These are phyloP conservation scores for Ustilago esculenta DNA, from an alignment of 1,284 basidiomycete species.

Conservation along the genomic window DNA sequence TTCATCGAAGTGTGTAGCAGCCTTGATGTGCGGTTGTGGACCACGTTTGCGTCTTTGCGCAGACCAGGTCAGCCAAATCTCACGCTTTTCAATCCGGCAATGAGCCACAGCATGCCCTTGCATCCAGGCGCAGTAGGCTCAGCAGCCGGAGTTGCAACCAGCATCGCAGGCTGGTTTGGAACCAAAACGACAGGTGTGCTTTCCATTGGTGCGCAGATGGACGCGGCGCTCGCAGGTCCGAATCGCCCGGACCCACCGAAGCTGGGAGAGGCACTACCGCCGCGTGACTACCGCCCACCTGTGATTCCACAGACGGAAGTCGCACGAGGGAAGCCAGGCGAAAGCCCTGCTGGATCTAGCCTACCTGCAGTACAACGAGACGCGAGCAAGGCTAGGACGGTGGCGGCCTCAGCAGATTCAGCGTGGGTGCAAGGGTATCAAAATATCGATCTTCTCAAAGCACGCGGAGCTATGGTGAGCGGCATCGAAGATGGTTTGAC, in stretches of 20 bases:
- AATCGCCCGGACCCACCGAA: slow-evolving; percentile 47
- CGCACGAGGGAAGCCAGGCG: neutral
- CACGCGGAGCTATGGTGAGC: slow-evolving; percentile 51
- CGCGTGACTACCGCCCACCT: slow-evolving; percentile 28
- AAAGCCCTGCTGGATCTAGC: slow-evolving; percentile 6
- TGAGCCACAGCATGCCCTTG: slow-evolving; percentile 40
- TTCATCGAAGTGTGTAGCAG: slow-evolving; percentile 58
- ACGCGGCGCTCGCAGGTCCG: slow-evolving; percentile 48
- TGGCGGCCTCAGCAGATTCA: slow-evolving; percentile 28
- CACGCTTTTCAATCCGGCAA: slow-evolving; percentile 30
- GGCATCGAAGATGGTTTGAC: slow-evolving; percentile 56
- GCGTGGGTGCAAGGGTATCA: slow-evolving; percentile 33
- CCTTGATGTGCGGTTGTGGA: slow-evolving; percentile 61
- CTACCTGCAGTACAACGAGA: slow-evolving; percentile 18
- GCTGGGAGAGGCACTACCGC: slow-evolving; percentile 30
- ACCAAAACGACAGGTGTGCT: slow-evolving; percentile 48
- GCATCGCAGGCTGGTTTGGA: slow-evolving; percentile 56
- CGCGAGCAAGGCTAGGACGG: slow-evolving; percentile 31
- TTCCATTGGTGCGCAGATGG: slow-evolving; percentile 49
- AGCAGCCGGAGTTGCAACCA: slow-evolving; percentile 53
- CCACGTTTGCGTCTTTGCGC: slow-evolving; percentile 50
- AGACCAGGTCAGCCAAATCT: slow-evolving; percentile 53
- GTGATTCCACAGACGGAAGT: slow-evolving; percentile 1
- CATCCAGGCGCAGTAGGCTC: slow-evolving; percentile 50
- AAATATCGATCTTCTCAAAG: slow-evolving; percentile 50